A percentile compares a stretch with the other conserved stretches of the same genome.
Evolutionary conservation across 257 asterid species (phyloP).

Genomic region (Mentha longifolia): DNA sequence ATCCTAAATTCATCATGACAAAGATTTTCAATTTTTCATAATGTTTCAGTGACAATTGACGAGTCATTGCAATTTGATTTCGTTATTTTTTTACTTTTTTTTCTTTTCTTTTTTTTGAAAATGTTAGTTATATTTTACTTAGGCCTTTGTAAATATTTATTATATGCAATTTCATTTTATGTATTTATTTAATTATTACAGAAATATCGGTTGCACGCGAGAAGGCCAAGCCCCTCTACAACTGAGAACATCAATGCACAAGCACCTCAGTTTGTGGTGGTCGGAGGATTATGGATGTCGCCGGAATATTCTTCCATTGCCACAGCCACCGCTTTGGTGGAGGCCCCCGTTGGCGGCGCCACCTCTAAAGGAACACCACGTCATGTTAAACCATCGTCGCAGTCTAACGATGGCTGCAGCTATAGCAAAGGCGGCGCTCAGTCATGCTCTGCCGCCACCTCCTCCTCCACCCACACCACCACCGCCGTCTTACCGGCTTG

Average conservation of each 20-base stretch:
- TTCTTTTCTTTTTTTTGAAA: too few species aligned
- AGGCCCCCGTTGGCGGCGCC: slow-evolving; percentile 17
- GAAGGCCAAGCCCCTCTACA: slow-evolving; percentile 55
- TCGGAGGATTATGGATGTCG: slow-evolving; percentile 56
- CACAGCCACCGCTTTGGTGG: slow-evolving; percentile 26
- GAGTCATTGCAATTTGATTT: background rate
- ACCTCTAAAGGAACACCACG: slow-evolving; percentile 4
- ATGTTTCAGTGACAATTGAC: background rate
- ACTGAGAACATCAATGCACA: slow-evolving; percentile 41
- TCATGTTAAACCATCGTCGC: slow-evolving; percentile 9
- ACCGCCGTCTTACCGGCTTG: slow-evolving; percentile 43
- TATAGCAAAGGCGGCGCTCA: slow-evolving; percentile 35
- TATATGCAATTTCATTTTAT: background rate
- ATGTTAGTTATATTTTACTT: too few species aligned
- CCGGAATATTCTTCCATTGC: slow-evolving; percentile 43
- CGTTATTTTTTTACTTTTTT: too few species aligned
- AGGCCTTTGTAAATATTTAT: too few species aligned
- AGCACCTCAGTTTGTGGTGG: slow-evolving; percentile 48
- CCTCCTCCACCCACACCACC: slow-evolving; percentile 53
- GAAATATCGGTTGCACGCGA: slow-evolving; percentile 70
- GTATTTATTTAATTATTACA: slow-evolving; percentile 1
- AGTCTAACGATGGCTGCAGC: slow-evolving; percentile 33
- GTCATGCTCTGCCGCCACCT: slow-evolving; percentile 50
- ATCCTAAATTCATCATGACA: slow-evolving; percentile 2
- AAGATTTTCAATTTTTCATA: slow-evolving; percentile 1